phyloP scores from a whole-genome alignment of 495 filamentous ascomycete genomes.

The Hyaloscypha finlandica region DNA sequence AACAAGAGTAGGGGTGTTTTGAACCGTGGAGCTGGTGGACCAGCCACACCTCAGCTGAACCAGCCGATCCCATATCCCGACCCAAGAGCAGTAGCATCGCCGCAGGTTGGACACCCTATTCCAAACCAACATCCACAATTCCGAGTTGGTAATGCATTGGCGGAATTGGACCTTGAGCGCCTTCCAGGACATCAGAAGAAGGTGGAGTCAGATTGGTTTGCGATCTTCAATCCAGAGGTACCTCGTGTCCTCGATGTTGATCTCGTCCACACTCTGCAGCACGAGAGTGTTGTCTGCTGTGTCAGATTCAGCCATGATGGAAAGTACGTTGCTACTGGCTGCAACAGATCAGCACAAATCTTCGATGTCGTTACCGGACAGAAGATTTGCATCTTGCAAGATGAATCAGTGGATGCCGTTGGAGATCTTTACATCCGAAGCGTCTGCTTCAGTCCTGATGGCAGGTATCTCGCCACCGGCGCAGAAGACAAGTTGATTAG shows the following conservation, averaged over 20 bases:
- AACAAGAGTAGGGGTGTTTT: constrained; percentile 56
- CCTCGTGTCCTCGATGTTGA: constrained; percentile 84
- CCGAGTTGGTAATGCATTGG: constrained; percentile 75
- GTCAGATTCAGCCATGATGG: constrained; percentile 88
- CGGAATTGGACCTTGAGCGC: constrained; percentile 83
- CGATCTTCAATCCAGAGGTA: constrained; percentile 84
- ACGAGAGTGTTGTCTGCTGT: constrained; percentile 90
- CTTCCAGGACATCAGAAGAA: constrained; percentile 83
- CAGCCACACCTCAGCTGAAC: constrained; percentile 88
- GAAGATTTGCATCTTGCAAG: constrained; percentile 77
- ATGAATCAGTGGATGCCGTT: constrained; percentile 79
- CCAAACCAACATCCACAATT: constrained; percentile 58
- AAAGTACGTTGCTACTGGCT: constrained; percentile 86
- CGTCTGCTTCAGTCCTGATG: constrained; percentile 91
- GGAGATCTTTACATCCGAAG: constrained; percentile 90
- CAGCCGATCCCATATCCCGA: constrained; percentile 76
- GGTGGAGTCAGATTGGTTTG: constrained; percentile 82
- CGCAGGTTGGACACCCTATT: constrained; percentile 81
- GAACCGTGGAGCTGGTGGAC: constrained; percentile 64
- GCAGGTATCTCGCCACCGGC: constrained; percentile 84
- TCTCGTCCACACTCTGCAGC: constrained; percentile 79
- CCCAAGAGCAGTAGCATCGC: constrained; percentile 68
- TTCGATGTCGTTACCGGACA: constrained; percentile 81
- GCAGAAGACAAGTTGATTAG: constrained; percentile 91
- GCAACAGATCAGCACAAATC: constrained; percentile 87